Conservation (phyloP, 2,329 filamentous ascomycete species). For the Penicillium sp. region DNA sequence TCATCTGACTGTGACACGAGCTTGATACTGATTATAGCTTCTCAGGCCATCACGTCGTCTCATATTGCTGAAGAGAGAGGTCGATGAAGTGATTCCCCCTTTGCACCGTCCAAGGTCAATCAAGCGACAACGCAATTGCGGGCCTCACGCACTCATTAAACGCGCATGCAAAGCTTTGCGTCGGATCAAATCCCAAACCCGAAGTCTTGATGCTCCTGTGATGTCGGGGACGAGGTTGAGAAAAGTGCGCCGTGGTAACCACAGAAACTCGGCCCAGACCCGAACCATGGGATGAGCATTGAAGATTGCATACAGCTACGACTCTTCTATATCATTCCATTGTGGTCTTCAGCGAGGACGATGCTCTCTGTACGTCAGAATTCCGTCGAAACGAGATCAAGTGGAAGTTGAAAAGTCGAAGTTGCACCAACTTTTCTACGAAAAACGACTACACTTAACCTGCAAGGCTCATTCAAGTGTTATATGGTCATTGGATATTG, state of each 20-base stretch:
- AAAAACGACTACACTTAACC: too few species aligned
- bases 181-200: not conserved
- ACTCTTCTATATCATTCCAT: not conserved
- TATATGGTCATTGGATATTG: not conserved
- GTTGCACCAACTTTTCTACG: not conserved
- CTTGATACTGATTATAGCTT: not conserved
- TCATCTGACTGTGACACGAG: not conserved
- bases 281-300: conserved; percentile 6
- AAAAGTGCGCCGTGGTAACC: not conserved
- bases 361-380: too few species aligned
- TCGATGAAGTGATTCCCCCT: not conserved
- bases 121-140: not conserved
- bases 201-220: not conserved
- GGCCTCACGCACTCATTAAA: not conserved
- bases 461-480: not conserved
- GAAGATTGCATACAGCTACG: not conserved
- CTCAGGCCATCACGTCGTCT: not conserved
- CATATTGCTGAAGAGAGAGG: not conserved
- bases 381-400: not conserved
- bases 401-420: not conserved
- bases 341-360: not conserved
- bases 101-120: not conserved
- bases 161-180: not conserved
- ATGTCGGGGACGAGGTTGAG: not conserved
- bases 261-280: conserved; percentile 2